Conservation (phyloP, 2,329 filamentous ascomycete genomes). For the Exophiala sideris region DNA sequence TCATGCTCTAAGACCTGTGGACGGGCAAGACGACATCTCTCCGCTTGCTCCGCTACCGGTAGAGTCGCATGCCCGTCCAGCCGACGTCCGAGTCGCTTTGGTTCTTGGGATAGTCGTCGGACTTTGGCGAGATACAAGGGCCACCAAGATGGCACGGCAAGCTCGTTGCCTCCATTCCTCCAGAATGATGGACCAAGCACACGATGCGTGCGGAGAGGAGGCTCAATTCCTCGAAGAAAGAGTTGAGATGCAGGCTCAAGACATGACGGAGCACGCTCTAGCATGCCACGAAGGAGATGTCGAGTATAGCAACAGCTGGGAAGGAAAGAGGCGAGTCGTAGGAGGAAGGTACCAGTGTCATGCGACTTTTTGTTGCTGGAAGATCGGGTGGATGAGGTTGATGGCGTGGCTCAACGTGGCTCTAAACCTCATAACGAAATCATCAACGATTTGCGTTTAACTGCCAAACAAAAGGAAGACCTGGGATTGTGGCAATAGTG, state of each 20-base stretch:
- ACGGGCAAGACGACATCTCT: neutral
- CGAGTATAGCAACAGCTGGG: neutral
- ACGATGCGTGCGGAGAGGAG: slow-evolving; percentile 36
- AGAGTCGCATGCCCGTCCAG: neutral
- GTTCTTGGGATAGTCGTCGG: slow-evolving; percentile 7
- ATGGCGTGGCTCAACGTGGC: neutral
- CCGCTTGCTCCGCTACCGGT: neutral
- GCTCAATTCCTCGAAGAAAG: slow-evolving; percentile 41
- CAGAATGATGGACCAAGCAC: slow-evolving; percentile 38
- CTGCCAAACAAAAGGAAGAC: neutral
- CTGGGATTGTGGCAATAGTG: too few relatives aligned
- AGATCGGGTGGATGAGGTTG: neutral
- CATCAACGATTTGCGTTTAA: neutral
- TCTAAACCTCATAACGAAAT: too few relatives aligned
- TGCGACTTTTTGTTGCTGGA: slow-evolving; percentile 1
- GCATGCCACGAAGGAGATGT: slow-evolving; percentile 41
- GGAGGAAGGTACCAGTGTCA: slow-evolving; percentile 3
- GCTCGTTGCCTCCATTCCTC: slow-evolving; percentile 32
- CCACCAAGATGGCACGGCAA: slow-evolving; percentile 36
- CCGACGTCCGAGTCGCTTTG: neutral
- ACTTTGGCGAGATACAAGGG: slow-evolving; percentile 31
- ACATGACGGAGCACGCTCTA: slow-evolving; percentile 50
- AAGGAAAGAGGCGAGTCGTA: neutral
- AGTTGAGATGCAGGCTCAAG: slow-evolving; percentile 49
- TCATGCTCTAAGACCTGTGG: neutral